Percentiles rank a stretch among this genome's conserved stretches.
These are phyloP conservation scores for Lentinula guzmanii DNA, from an alignment of 768 basidiomycete genomes.

Conservation along the genomic window DNA sequence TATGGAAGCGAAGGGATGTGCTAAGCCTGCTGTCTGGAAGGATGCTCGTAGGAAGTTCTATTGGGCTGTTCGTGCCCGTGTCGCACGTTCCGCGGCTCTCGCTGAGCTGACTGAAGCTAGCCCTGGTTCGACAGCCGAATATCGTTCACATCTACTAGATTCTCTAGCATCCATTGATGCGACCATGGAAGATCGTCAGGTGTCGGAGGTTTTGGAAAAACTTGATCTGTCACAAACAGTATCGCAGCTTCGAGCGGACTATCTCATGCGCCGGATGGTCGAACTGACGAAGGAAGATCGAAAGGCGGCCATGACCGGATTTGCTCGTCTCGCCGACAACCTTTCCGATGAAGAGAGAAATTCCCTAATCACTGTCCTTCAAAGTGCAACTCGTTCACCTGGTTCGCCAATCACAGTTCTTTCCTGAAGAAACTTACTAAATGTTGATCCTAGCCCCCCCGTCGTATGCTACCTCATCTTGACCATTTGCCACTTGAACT, in stretches of 20 bases:
- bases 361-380: constrained; percentile 53
- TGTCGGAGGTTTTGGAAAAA: constrained; percentile 63
- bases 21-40: constrained; percentile 82
- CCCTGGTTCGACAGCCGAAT: constrained; percentile 63
- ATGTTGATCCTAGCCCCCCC: constrained; percentile 28
- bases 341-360: constrained; percentile 70
- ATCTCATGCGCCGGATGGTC: constrained; percentile 60
- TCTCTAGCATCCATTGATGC: constrained; percentile 52
- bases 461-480: constrained; percentile 21
- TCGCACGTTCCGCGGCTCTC: constrained; percentile 63
- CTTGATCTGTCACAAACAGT: constrained; percentile 61
- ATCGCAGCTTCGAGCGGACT: constrained; percentile 62
- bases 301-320: constrained; percentile 69
- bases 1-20: constrained; percentile 97
- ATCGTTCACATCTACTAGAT: constrained; percentile 59
- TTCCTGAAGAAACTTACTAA: not conserved
- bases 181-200: constrained; percentile 45
- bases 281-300: constrained; percentile 68
- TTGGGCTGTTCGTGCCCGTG: constrained; percentile 84
- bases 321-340: constrained; percentile 66
- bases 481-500: not conserved
- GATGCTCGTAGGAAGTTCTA: constrained; percentile 87
- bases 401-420: constrained; percentile 28
- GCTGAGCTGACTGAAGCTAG: constrained; percentile 61
- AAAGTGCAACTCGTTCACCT: constrained; percentile 48